Percentiles rank a stretch among this genome's conserved stretches.
These are phyloP conservation scores for Dendrobium officinale DNA, from an alignment of 106 monocot species.

Conservation along the genomic window DNA sequence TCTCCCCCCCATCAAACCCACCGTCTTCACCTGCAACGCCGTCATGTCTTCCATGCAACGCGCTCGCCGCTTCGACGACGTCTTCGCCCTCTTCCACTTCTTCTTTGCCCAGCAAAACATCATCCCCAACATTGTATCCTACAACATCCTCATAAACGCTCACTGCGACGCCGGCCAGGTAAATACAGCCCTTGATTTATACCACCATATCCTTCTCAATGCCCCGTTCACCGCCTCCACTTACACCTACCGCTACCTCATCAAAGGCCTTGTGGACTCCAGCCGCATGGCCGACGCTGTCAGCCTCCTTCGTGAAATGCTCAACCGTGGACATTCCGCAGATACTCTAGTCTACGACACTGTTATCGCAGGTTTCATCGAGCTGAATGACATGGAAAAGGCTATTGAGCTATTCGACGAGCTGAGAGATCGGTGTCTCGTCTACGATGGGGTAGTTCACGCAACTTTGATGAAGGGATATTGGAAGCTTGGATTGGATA, in stretches of 20 bases:
- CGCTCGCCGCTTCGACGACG: constrained; percentile 52
- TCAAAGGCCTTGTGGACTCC: constrained; percentile 63
- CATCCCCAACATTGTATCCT: constrained; percentile 83
- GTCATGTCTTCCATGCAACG: constrained; percentile 60
- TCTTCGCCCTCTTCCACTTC: constrained; percentile 56
- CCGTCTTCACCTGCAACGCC: constrained; percentile 94
- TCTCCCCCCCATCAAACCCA: constrained; percentile 54
- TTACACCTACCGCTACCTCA: constrained; percentile 69
- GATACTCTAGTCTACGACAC: constrained; percentile 84
- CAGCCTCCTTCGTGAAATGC: constrained; percentile 73
- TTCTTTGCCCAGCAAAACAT: constrained; percentile 70
- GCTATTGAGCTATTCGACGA: constrained; percentile 68
- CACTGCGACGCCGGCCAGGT: constrained; percentile 50
- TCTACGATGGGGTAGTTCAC: constrained; percentile 73
- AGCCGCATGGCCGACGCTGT: constrained; percentile 55
- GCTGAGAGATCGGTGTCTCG: constrained; percentile 53
- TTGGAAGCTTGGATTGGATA: constrained; percentile 65
- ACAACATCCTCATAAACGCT: constrained; percentile 72
- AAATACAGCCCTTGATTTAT: constrained; percentile 48
- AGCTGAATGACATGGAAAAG: constrained; percentile 52
- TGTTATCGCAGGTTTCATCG: constrained; percentile 64
- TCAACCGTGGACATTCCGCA: constrained; percentile 62
- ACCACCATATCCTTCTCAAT: constrained; percentile 47
- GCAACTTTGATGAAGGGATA: constrained; percentile 73
- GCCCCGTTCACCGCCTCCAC: constrained; percentile 78